Conservation (phyloP, 139 green algal species). For the Chlorella sp. region DNA sequence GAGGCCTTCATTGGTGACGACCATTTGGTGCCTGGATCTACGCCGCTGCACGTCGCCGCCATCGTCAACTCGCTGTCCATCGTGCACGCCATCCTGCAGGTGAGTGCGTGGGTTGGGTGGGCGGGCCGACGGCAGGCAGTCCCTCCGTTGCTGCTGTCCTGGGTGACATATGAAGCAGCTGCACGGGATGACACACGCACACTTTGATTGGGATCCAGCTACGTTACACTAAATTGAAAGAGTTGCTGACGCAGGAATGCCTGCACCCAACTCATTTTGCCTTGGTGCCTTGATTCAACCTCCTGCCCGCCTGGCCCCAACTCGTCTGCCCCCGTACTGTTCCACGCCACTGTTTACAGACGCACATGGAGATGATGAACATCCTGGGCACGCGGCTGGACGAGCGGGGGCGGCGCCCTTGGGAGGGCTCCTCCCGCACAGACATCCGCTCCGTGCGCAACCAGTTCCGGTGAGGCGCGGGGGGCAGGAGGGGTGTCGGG, state of each 20-base stretch:
- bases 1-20: slow-evolving; percentile 52
- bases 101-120: neutral
- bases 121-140: no score
- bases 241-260: no score
- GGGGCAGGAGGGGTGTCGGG: neutral
- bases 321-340: neutral
- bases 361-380: slow-evolving; percentile 51
- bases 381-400: slow-evolving; percentile 41
- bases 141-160: no score
- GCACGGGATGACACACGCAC: no score
- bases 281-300: no score
- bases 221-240: no score
- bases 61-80: slow-evolving; percentile 51
- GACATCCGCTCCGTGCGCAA: slow-evolving; percentile 66
- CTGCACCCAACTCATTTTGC: no score
- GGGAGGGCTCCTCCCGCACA: slow-evolving; percentile 61
- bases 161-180: no score
- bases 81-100: slow-evolving; percentile 66
- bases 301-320: no score
- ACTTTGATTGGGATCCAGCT: no score
- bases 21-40: slow-evolving; percentile 55
- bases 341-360: neutral
- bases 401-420: slow-evolving; percentile 47
- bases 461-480: slow-evolving; percentile 9
- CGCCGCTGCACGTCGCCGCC: slow-evolving; percentile 64